phyloP scores from a whole-genome alignment of 2,329 filamentous ascomycete genomes.

The Diaporthe aspalathi region DNA sequence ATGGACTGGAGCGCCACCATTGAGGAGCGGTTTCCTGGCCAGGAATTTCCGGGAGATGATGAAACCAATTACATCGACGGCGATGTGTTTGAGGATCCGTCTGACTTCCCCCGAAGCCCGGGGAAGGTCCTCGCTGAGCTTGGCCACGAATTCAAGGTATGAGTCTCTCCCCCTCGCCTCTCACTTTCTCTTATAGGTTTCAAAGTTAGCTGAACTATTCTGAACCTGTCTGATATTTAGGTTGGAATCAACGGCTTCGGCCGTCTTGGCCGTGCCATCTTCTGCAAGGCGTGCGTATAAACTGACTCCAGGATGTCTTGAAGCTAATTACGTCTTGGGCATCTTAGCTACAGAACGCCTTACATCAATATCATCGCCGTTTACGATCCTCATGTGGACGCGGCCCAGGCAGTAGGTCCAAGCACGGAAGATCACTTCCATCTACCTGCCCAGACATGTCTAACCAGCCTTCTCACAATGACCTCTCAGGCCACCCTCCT shows the following conservation, averaged over 20 bases:
- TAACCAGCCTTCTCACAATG: neutral
- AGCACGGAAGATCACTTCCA: neutral
- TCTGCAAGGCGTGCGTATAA: slow-evolving; percentile 18
- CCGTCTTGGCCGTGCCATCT: slow-evolving; percentile 11
- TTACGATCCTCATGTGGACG: slow-evolving; percentile 9
- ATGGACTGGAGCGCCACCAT: neutral
- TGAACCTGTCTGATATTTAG: neutral
- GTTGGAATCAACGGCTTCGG: slow-evolving; percentile 13
- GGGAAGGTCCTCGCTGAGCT: slow-evolving; percentile 14
- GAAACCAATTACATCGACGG: neutral
- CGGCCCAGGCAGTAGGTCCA: slow-evolving; percentile 8
- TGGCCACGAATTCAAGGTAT: slow-evolving; percentile 9
- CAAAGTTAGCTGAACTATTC: neutral
- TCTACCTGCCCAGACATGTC: neutral
- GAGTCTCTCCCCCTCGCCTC: neutral
- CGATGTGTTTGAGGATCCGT: neutral
- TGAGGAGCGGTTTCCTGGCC: neutral
- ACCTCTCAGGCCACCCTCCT: slow-evolving; percentile 11
- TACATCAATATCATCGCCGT: slow-evolving; percentile 9
- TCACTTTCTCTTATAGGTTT: neutral
- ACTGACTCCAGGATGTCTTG: neutral
- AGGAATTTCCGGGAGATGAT: slow-evolving; percentile 18
- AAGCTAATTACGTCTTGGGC: slow-evolving; percentile 4
- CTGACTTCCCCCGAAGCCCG: slow-evolving; percentile 1
- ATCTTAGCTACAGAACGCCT: neutral